Conservation (phyloP, 1,284 basidiomycete species). For the Exsudoporus floridanus region DNA sequence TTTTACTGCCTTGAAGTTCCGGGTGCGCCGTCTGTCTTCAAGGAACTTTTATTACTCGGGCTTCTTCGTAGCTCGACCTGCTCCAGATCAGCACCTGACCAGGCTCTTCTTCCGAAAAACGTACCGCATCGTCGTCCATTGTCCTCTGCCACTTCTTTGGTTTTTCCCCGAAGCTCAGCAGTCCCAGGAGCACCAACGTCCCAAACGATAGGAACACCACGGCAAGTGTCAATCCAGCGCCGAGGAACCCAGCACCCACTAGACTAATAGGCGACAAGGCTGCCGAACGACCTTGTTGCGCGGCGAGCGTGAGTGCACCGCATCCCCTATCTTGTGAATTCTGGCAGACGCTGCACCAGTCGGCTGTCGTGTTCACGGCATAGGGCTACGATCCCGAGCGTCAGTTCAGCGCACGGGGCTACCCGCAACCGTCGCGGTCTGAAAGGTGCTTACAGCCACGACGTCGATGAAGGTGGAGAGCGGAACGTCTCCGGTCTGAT, state of each 20-base stretch:
- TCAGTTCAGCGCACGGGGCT: constrained; percentile 1
- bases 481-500: constrained; percentile 55
- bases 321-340: constrained; percentile 61
- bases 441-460: constrained; percentile 42
- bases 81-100: constrained; percentile 6
- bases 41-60: constrained; percentile 11
- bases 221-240: constrained; percentile 56
- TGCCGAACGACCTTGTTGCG: constrained; percentile 31
- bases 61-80: constrained; percentile 27
- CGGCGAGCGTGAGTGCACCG: constrained; percentile 43
- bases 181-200: constrained; percentile 46
- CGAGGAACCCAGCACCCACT: constrained; percentile 64
- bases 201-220: constrained; percentile 43
- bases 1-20: constrained; percentile 1
- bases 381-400: constrained; percentile 37
- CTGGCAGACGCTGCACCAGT: constrained; percentile 60
- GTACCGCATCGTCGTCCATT: constrained; percentile 23
- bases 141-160: not conserved
- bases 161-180: constrained; percentile 41
- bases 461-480: constrained; percentile 54
- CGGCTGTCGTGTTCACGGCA: constrained; percentile 50
- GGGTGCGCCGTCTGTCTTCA: not conserved
- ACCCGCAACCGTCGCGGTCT: not conserved
- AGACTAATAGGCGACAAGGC: constrained; percentile 46
- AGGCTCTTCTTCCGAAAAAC: not conserved